phyloP scores from a whole-genome alignment of 78 protist genomes.

The Capsaspora owczarzaki region DNA sequence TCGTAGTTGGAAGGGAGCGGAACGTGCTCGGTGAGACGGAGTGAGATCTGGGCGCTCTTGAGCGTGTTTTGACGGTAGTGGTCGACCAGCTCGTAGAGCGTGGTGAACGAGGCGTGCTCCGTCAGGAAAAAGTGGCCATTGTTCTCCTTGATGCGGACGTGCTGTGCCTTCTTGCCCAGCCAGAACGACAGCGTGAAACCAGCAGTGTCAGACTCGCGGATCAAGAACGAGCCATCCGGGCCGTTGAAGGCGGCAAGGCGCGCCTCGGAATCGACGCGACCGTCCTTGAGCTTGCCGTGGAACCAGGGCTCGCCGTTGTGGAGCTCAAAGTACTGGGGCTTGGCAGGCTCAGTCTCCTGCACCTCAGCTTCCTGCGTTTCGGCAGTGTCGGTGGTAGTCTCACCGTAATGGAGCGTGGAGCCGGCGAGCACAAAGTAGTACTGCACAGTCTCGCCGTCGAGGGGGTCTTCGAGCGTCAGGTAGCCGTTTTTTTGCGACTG shows the following conservation, averaged over 20 bases:
- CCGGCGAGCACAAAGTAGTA: not conserved
- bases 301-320: not conserved
- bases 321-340: not conserved
- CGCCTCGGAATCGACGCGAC: not conserved
- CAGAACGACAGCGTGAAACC: conserved; percentile 1
- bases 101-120: not conserved
- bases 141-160: not conserved
- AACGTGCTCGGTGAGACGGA: not conserved
- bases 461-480: not conserved
- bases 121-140: not conserved
- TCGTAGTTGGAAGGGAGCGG: not conserved
- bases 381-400: not conserved
- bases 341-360: not conserved
- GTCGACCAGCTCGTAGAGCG: conserved; percentile 2
- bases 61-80: not conserved
- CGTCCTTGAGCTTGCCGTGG: not conserved
- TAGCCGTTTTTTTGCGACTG: not conserved
- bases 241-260: not conserved
- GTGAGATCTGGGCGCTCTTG: not conserved
- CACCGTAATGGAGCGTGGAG: not conserved
- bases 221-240: not conserved
- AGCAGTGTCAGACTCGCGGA: not conserved
- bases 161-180: not conserved
- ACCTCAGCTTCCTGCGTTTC: not conserved
- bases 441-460: not conserved